Evolutionary conservation across 1,284 basidiomycete species (phyloP).

Genomic region (Trichosporon sp.): DNA sequence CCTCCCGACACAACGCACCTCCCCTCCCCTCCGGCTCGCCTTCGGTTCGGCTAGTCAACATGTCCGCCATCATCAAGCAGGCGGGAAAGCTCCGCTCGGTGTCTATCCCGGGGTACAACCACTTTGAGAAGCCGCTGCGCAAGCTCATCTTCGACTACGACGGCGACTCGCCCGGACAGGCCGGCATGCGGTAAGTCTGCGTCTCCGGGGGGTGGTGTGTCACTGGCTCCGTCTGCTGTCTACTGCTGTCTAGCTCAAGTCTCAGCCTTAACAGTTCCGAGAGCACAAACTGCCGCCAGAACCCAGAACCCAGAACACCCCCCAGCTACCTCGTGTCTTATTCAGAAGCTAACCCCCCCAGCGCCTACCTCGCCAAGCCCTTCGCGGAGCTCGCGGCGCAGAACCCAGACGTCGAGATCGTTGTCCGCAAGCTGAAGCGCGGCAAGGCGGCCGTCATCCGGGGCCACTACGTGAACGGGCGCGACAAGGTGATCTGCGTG

Average conservation of each 20-base stretch:
- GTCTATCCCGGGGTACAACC: slow-evolving; percentile 51
- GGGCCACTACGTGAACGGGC: slow-evolving; percentile 59
- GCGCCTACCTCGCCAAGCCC: slow-evolving; percentile 32
- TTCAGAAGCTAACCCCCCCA: slow-evolving; percentile 20
- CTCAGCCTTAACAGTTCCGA: too few relatives aligned
- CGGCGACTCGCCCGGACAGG: slow-evolving; percentile 45
- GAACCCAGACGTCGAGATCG: slow-evolving; percentile 58
- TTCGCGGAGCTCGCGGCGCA: slow-evolving; percentile 43
- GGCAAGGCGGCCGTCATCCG: slow-evolving; percentile 55
- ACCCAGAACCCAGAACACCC: too few relatives aligned
- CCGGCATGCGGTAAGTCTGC: slow-evolving; percentile 46
- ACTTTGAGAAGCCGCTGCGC: slow-evolving; percentile 53
- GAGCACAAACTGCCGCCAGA: too few relatives aligned
- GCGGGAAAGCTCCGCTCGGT: slow-evolving; percentile 38
- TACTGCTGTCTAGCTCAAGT: too few relatives aligned
- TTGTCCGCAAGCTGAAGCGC: slow-evolving; percentile 54
- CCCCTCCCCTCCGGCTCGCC: background rate
- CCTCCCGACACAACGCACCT: background rate
- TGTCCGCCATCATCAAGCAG: slow-evolving; percentile 7
- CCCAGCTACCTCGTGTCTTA: too few relatives aligned
- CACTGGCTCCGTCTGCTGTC: too few relatives aligned
- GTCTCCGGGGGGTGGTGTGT: too few relatives aligned
- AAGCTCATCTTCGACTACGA: slow-evolving; percentile 55
- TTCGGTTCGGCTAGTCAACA: background rate
- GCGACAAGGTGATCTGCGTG: slow-evolving; percentile 60